Conservation (phyloP, 1,139 yeast species). For the Lodderomyces pseudojiufengensis region DNA sequence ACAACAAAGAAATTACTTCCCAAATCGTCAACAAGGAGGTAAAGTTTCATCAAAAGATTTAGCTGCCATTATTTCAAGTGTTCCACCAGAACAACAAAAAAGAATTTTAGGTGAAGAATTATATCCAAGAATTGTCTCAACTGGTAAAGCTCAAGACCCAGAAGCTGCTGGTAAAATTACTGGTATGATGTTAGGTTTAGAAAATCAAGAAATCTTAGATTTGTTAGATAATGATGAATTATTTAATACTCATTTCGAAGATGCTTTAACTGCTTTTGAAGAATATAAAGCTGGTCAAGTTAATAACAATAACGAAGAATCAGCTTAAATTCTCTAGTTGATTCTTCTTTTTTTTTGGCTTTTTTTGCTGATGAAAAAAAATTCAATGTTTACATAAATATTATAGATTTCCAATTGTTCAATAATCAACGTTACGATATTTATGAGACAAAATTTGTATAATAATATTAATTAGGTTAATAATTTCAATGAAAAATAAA, state of each 20-base stretch:
- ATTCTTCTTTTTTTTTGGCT: constrained; percentile 1
- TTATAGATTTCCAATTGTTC: too few species aligned
- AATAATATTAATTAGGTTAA: too few species aligned
- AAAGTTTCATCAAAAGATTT: constrained; percentile 37
- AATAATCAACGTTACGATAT: too few species aligned
- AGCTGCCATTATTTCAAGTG: constrained; percentile 58
- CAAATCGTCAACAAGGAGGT: constrained; percentile 28
- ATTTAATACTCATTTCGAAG: constrained; percentile 88
- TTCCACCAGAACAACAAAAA: constrained; percentile 88
- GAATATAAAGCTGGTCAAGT: constrained; percentile 53
- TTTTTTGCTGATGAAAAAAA: too few species aligned
- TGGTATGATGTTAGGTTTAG: constrained; percentile 98
- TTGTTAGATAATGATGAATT: constrained; percentile 87
- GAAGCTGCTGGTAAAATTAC: constrained; percentile 99
- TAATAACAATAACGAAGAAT: constrained; percentile 19
- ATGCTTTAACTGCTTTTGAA: constrained; percentile 91
- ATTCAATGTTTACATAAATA: too few species aligned
- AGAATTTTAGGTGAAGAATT: constrained; percentile 96
- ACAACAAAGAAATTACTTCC: constrained; percentile 42
- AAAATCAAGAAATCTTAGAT: constrained; percentile 84
- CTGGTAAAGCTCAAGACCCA: constrained; percentile 81
- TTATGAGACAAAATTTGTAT: too few species aligned
- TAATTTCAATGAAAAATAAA: too few species aligned
- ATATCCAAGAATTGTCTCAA: constrained; percentile 89
- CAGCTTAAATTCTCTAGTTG: constrained; percentile 16